A percentile compares a stretch with the other conserved stretches of the same genome.
Evolutionary conservation across 176 grass and related monocot genomes (phyloP).

Genomic region (Zea luxurians): DNA sequence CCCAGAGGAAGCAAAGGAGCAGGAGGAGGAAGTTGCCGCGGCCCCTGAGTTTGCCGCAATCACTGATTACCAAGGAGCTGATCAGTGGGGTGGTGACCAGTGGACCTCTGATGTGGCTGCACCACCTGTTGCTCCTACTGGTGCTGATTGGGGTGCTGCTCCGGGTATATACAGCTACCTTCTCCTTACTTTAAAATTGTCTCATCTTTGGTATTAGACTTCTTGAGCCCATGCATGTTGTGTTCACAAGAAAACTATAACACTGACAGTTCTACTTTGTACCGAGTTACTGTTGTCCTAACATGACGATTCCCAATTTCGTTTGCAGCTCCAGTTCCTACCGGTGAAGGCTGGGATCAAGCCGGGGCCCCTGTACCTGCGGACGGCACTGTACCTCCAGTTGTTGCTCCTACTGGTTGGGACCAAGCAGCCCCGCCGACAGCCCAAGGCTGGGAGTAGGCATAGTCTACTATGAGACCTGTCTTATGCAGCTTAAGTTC

Average conservation of each 20-base stretch:
- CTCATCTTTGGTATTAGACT: background rate
- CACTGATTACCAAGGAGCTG: too few relatives aligned
- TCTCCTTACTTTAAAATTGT: background rate
- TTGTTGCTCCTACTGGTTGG: conserved; percentile 58
- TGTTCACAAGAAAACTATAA: background rate
- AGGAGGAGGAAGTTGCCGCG: too few relatives aligned
- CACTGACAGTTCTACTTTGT: background rate
- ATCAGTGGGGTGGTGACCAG: conserved; percentile 42
- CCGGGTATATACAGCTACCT: conserved; percentile 27
- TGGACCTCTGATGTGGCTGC: conserved; percentile 59
- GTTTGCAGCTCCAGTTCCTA: conserved; percentile 47
- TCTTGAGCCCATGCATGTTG: too few relatives aligned
- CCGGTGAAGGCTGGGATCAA: conserved; percentile 49
- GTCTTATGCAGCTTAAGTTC: background rate
- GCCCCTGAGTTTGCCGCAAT: too few relatives aligned
- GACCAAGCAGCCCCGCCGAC: conserved; percentile 45
- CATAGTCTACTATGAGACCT: background rate
- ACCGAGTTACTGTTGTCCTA: background rate
- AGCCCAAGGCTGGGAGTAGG: conserved; percentile 60
- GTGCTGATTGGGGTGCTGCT: conserved; percentile 47
- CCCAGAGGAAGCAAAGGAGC: too few relatives aligned
- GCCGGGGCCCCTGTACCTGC: conserved; percentile 39
- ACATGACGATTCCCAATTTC: background rate
- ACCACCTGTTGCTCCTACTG: conserved; percentile 28
- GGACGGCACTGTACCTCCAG: conserved; percentile 32